Evolutionary conservation across 75 land plant genomes (phyloP).

Genomic region (Adiantum capillusveneris): DNA sequence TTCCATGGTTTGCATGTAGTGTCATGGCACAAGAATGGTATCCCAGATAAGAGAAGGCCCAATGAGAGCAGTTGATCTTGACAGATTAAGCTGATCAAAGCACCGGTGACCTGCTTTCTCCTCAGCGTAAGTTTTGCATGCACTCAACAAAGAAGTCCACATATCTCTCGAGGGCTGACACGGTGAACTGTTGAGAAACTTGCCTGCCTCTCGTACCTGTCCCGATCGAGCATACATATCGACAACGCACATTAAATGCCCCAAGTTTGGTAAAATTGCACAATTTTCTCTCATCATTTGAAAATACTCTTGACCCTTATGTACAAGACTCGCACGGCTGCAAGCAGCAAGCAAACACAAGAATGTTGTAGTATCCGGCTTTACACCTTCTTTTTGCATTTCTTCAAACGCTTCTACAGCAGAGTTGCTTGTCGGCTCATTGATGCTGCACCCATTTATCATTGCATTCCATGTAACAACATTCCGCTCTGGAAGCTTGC

Average conservation of each 20-base stretch:
- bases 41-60: no score
- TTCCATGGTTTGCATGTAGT: no score
- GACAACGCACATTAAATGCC: not conserved
- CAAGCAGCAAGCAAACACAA: constrained; percentile 8
- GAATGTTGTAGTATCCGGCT: constrained; percentile 9
- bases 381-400: constrained; percentile 10
- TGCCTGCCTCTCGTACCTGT: not conserved
- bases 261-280: not conserved
- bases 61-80: no score
- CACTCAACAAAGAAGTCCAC: not conserved
- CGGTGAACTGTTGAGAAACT: not conserved
- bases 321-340: constrained; percentile 17
- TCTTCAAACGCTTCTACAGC: not conserved
- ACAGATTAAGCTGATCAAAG: not conserved
- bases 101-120: not conserved
- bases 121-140: not conserved
- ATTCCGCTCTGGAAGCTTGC: constrained; percentile 8
- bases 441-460: constrained; percentile 1
- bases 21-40: no score
- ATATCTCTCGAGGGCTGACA: not conserved
- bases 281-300: constrained; percentile 3
- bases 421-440: not conserved
- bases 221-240: not conserved
- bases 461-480: constrained; percentile 3
- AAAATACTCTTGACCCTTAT: constrained; percentile 11